Evolutionary conservation across 208 protist species (phyloP), one percentile per base, ranked within the genome.

Genomic region (Trypanosoma boissoni): DNA sequence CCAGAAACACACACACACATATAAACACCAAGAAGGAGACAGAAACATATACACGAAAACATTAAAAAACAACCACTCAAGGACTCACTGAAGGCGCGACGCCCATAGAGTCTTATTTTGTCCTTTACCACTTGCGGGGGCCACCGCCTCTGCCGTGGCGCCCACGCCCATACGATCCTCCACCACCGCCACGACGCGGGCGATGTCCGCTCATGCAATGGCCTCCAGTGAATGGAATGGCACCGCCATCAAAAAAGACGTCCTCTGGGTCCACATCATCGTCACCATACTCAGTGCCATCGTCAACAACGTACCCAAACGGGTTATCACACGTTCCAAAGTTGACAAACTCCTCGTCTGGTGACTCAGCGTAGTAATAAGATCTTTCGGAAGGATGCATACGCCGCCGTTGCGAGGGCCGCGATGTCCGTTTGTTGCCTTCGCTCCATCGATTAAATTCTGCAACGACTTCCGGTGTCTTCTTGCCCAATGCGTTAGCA

Each of bases 361-460:
- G 82, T 16, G 78, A 93, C 72, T 90, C 77, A 10, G 74, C 65
- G 51, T 87, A 78, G 64, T 92, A 92, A 57, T 78, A 86, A 9
- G 66, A 48, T 23, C 57, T 49, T 26, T 28, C 23, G 16, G 23
- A 8, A 10, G 55, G 36, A 12, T 37, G 26, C 3, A 26, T 5
- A 10, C 67, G 50, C 9, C 57, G 10, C 27, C 50, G 58, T 48
- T 68, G 36, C 21, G 66, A 1, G 37, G 52, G 31, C 6, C 54
- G 50, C 58, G 70, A 57, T 43, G 67, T 31, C 53, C 69, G 43
- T 32, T 83, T 79, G 31, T 59, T 75, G 43, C 84, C 82, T 7
- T 75, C 69, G 42, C 78, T 88, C 83, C 84, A 94, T 12, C 74
- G 73, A 60, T 95, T 95, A 71, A 95, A 95, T 68, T 90, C 83